Evolutionary conservation across 805 yeast species (phyloP), one percentile per base, ranked within the genome.

Genomic region (Spathaspora girioi): DNA sequence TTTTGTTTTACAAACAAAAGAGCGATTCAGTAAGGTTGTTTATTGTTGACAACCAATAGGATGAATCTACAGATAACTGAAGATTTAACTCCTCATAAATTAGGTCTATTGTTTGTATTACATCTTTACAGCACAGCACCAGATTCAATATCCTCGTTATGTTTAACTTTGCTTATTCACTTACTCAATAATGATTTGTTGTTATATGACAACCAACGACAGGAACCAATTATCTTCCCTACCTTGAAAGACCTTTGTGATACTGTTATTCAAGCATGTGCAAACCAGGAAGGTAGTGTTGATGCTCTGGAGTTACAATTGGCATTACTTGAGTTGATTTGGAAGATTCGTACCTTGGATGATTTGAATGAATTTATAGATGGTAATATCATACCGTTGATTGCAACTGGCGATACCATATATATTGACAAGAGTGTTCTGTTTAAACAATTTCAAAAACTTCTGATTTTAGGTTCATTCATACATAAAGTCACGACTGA

Each of bases 71-170:
- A 69, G 11, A 58, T 70, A 31, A 60, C 74, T 2, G 77, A 73
- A 50, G 76, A 68, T 49, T 53, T 84, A 26, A 78, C 86, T 5
- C 83, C 88, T 0, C 76, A 80, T 50, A 82, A 80, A 55, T 64
- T 84, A 0, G 79, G 83, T 1, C 56, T 83, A 1, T 57, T 83
- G 9, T 64, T 77, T 2, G 59, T 84, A 12, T 70, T 83, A 9
- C 45, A 49, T 31, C 45, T 59, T n/a, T 57, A 55, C 41, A 52
- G 58, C 45, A 40, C 43, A 38, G 48, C 61, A 15, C 55, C 82
- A 5, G 55, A 64, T 14, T 56, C 60, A 18, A 62, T 69, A 26
- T 62, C 68, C 19, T 70, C 77, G 6, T 73, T 78, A 0, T 58
- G 76, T 14, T 58, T 81, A 35, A 57, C 75, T 2, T 61, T 73